Evolutionary conservation across 345 rosid species (phyloP), one percentile per base, ranked within the genome.

Genomic region (Mercurialis annua): DNA sequence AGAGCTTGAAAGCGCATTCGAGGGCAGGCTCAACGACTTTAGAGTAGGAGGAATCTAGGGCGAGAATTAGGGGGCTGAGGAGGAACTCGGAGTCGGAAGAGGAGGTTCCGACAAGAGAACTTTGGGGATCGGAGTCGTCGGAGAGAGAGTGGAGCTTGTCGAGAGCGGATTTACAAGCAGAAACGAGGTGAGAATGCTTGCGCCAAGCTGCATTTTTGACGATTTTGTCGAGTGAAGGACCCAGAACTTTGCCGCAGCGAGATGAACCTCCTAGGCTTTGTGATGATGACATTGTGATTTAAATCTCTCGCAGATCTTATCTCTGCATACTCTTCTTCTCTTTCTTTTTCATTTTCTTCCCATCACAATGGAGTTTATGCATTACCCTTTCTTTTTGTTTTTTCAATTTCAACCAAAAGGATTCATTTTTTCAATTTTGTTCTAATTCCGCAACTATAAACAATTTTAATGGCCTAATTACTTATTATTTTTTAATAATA

Each of bases 151-250:
- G 89, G 56, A 93, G 90, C 75, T 68, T 80, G 84, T 93, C 94
- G 67, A 93, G 96, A 66, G 81, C 87, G 21, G 97, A 81, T 71
- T 90, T 93, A 80, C 94, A 88, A 34, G 96, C 72, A 72, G 96
- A 77, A 59, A 93, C 98, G 48, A 93, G 79, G 72, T 82, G 84
- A 24, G 96, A 82, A 70, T 93, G 98, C 79, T 93, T 93, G 30
- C 98, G 77, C 97, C 98, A 93, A 6, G 96, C 96, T 5, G 97
- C 96, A 69, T 93, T 93, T 69, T 93, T 93, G 10, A 93, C 81
- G 82, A 93, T 89, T 81, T 89, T 87, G 74, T 90, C 98, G 66
- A 93, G 85, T 6, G 80, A 82, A 1, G 97, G 94, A 0, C 90
- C 96, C 2, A 93, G 40, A 5, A 77, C 86, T n/a, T 92, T 90